Evolutionary conservation across 1,139 yeast species (phyloP).

Genomic region (Blastobotrys ciferrii): DNA sequence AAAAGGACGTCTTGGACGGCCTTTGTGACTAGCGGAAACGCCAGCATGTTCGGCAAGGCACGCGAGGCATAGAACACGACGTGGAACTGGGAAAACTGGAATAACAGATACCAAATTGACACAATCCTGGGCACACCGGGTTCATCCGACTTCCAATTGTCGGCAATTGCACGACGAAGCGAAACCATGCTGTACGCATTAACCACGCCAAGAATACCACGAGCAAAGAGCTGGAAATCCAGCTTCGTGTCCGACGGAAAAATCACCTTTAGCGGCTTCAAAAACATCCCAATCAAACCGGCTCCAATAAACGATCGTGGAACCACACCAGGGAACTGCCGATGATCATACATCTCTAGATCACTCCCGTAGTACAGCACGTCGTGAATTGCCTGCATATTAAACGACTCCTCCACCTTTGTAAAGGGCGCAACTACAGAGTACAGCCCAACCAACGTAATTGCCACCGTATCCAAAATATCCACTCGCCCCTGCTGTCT

Average conservation of each 20-base stretch:
- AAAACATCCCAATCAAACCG: slow-evolving; percentile 48
- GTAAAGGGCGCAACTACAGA: slow-evolving; percentile 70
- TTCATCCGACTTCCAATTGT: neutral
- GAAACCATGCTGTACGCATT: slow-evolving; percentile 33
- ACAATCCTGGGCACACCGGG: neutral
- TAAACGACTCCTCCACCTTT: slow-evolving; percentile 93
- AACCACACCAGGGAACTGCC: slow-evolving; percentile 80
- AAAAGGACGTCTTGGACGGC: slow-evolving; percentile 52
- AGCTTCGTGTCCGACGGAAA: slow-evolving; percentile 32
- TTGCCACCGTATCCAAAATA: neutral
- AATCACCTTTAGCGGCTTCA: slow-evolving; percentile 37
- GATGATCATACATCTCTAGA: slow-evolving; percentile 60
- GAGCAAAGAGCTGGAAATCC: slow-evolving; percentile 43
- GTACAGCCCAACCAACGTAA: slow-evolving; percentile 35
- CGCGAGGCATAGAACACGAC: slow-evolving; percentile 72
- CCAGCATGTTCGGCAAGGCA: slow-evolving; percentile 82
- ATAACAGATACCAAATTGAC: slow-evolving; percentile 53
- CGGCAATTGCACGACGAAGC: slow-evolving; percentile 28
- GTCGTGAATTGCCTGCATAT: slow-evolving; percentile 86
- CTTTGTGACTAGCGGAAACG: slow-evolving; percentile 66
- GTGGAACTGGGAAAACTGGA: slow-evolving; percentile 73
- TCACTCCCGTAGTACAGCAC: slow-evolving; percentile 60
- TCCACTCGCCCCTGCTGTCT: neutral
- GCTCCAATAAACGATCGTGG: slow-evolving; percentile 85
- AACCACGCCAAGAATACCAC: slow-evolving; percentile 35